Percentiles rank a stretch among this genome's conserved stretches.
Conservation (phyloP, 306 rosid species). For the Vachellia collinsii region DNA sequence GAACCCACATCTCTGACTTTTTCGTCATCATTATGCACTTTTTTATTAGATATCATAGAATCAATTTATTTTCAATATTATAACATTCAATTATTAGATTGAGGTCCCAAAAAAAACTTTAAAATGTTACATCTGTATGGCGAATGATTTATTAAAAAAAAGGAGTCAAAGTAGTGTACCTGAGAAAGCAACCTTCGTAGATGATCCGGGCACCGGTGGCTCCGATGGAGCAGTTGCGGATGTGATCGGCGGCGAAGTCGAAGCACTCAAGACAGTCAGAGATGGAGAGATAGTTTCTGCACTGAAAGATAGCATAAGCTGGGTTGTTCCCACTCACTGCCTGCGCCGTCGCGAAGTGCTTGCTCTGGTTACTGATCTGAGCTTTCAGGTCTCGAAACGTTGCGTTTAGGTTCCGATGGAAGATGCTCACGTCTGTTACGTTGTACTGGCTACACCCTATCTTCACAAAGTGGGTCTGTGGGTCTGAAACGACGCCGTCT, state of each 20-base stretch:
- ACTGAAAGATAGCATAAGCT: slow-evolving; percentile 54
- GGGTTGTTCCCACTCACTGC: slow-evolving; percentile 34
- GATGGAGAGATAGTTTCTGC: slow-evolving; percentile 58
- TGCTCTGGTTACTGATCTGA: slow-evolving; percentile 40
- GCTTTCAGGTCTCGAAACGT: slow-evolving; percentile 42
- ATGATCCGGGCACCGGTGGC: slow-evolving; percentile 64
- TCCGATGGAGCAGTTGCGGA: slow-evolving; percentile 54
- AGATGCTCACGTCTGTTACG: slow-evolving; percentile 35
- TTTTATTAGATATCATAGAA: too few relatives aligned
- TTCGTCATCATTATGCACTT: neutral
- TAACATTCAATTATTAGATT: neutral
- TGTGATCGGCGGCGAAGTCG: slow-evolving; percentile 39
- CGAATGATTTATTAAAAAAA: neutral
- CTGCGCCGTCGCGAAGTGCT: slow-evolving; percentile 52
- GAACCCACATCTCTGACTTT: neutral
- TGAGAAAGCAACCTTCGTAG: slow-evolving; percentile 74
- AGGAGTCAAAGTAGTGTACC: slow-evolving; percentile 42
- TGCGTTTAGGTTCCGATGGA: slow-evolving; percentile 46
- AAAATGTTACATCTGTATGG: too few relatives aligned
- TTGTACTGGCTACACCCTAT: slow-evolving; percentile 60
- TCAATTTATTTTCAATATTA: neutral
- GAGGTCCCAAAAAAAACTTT: neutral
- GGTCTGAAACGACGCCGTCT: slow-evolving; percentile 37
- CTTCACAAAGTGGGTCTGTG: slow-evolving; percentile 45
- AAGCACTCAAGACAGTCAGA: slow-evolving; percentile 59